Base-by-base conservation (phyloP, 345 rosid genomes). In the Hypericum androsaemum region DNA sequence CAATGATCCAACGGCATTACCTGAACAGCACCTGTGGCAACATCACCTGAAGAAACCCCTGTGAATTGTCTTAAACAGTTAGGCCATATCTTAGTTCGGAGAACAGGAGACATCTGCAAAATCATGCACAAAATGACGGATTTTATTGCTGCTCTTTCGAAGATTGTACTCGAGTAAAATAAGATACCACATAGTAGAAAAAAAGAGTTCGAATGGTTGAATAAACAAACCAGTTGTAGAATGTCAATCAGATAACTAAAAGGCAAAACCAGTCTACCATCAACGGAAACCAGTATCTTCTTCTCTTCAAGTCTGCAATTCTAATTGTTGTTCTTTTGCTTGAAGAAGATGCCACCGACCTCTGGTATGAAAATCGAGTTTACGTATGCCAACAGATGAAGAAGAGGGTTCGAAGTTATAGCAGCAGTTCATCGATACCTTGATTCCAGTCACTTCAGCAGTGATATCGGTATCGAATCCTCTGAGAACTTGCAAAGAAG, bases 231-330 rank as follows among this genome's bases (percentile, higher is more conserved):
- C 9, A 17, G 14, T 11, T 46, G 32, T 4, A 22, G 32, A 22
- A 65, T 42, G 42, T 22, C 52, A 64, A 53, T 36, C 44, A 22
- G 38, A 64, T 35, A 35, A 43, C 14, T 36, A 35, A n/a, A n/a
- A 39, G 66, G 56, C 41, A 61, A n/a, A 63, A 60, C 43, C 28
- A 15, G 57, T 66, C 62, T 67, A 67, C 71, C 71, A 56, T 67
- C 55, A 67, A 67, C 44, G 71, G 66, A 39, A 60, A 61, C 71
- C 66, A 56, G 47, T 51, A 61, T 56, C 71, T 57, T 56, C 71
- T 56, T 56, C 62, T 43, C 40, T 43, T 56, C 12, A 67, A 58
- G 35, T 61, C 71, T 32, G 63, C 61, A 56, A 67, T 56, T 7
- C 43, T 62, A 7, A 61, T 46, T 7, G 66, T 61, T 39, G 66